Base-by-base conservation (phyloP, 2,329 filamentous ascomycete genomes). In the Pseudopyricularia cyperi region DNA sequence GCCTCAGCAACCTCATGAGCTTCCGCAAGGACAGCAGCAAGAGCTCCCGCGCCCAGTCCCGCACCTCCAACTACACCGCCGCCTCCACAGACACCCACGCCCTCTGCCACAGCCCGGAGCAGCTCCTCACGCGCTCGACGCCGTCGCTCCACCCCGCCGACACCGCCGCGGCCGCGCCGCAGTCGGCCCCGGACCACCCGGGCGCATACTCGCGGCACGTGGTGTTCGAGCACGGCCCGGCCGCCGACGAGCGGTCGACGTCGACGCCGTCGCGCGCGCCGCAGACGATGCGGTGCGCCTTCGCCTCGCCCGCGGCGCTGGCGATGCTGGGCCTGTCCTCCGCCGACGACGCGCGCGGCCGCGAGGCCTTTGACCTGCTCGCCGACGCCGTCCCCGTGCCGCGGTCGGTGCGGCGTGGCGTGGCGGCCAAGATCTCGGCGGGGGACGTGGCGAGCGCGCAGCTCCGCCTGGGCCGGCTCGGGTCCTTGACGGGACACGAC, bases 291-390 rank as follows among this genome's bases (percentile, higher is more conserved):
- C 63, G 63, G 52, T 67, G 79, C 32, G 62, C 68, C 7, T 75
- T 70, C 59, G 71, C 69, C 14, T 56, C 57, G 3, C 22, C 34
- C 1, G 51, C 55, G 1, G 69, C 75, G 48, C 64, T 73, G 0
- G 69, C 74, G 11, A 62, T 75, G 11, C 66, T 80, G 1, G 69
- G 71, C 12, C 63, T 75, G 2, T 8, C 24, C 14, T 46, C 49
- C 12, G 11, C 17, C 5, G 48, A 28, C 33, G 61, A 64, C 12
- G 61, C 62, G 2, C 57, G 60, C 3, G 63, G 66, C 2, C 62
- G 65, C 2, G 76, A 81, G 54, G 67, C 80, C 12, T 81, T 81
- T 59, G 68, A 71, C 39, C 70, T 80, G n/a, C 67, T 82, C 4
- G 63, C 67, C 4, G 68, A 74, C n/a, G 67, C 71, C 8, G 66